Evolutionary conservation across 2,329 filamentous ascomycete genomes (phyloP), one percentile per base, ranked within the genome.

Genomic region (Pleoardoris graminearum): DNA sequence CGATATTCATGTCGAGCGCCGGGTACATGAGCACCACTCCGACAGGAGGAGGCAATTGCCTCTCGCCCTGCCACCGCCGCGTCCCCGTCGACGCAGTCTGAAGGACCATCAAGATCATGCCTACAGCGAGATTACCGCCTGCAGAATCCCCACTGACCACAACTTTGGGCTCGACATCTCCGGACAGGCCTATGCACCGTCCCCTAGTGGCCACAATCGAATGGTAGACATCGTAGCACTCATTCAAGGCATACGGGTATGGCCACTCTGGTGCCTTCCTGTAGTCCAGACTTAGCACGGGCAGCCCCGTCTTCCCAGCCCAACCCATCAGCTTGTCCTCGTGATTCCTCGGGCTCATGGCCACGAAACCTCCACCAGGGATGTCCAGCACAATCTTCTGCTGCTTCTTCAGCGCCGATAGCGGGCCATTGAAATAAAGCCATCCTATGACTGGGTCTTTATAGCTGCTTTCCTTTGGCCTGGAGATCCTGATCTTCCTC

Each of bases 321-420:
- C 94, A 99, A 1, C 89, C 86, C 62, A 96, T 85, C 16, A 99
- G 79, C 73, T 95, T 96, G 73, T 99, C 94, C 68, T 99, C 94
- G 64, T 95, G 91, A 64, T 88, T 90, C 41, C 94, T 81, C n/a
- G 94, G 94, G 53, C 90, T 86, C 94, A 99, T 99, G 16, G 94
- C 92, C 11, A 99, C 92, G 60, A 95, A 99, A 0, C 94, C 94
- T 27, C 94, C 94, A 1, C 94, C 94, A 0, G 94, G 94, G 3
- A 97, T 85, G 71, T 99, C 94, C 30, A 99, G 70, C 1, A 99
- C 83, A 23, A 99, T 73, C 63, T 88, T 88, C 45, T 83, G 86
- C 68, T 95, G 88, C 36, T 87, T 82, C 64, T 86, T 85, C 39
- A 97, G 77, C 41, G 91, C 87, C 2, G 87, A 85, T 7, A 96